phyloP scores from a whole-genome alignment of 164 flowering plant genomes.

The Euptelea pleiosperma region DNA sequence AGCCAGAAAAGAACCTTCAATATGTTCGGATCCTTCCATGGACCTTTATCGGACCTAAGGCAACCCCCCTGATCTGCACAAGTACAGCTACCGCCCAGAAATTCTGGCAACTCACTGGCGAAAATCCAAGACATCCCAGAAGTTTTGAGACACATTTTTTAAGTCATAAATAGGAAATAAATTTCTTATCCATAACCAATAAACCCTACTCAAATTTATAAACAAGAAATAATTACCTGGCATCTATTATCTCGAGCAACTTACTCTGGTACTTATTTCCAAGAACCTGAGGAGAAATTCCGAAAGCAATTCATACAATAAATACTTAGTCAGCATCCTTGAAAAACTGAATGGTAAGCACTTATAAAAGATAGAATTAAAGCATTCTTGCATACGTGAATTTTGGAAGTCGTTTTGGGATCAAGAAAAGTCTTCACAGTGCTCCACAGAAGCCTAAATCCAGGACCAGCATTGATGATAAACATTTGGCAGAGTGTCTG shows the following conservation, averaged over 20 bases:
- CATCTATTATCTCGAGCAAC: slow-evolving; percentile 86
- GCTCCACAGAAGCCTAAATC: slow-evolving; percentile 85
- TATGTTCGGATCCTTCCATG: slow-evolving; percentile 42
- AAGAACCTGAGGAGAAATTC: slow-evolving; percentile 53
- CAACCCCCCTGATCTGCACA: slow-evolving; percentile 45
- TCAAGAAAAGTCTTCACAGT: slow-evolving; percentile 80
- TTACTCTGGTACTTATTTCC: slow-evolving; percentile 83
- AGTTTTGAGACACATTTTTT: background rate
- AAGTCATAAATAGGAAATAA: background rate
- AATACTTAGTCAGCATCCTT: background rate
- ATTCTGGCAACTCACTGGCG: slow-evolving; percentile 66
- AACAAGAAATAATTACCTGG: slow-evolving; percentile 47
- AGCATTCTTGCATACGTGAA: slow-evolving; percentile 54
- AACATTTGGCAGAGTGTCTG: slow-evolving; percentile 89
- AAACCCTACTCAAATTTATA: background rate
- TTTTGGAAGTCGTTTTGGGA: slow-evolving; percentile 84
- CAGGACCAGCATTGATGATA: slow-evolving; percentile 96
- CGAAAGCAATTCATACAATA: slow-evolving; percentile 4
- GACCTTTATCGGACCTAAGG: slow-evolving; percentile 42
- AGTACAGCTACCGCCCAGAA: slow-evolving; percentile 43
- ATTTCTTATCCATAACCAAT: background rate
- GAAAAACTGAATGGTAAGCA: background rate
- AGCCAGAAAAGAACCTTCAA: slow-evolving; percentile 26
- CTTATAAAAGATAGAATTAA: background rate
- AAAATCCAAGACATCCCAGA: slow-evolving; percentile 8